Evolutionary conservation across 768 basidiomycete species (phyloP).

Genomic region (Lactarius vividus): DNA sequence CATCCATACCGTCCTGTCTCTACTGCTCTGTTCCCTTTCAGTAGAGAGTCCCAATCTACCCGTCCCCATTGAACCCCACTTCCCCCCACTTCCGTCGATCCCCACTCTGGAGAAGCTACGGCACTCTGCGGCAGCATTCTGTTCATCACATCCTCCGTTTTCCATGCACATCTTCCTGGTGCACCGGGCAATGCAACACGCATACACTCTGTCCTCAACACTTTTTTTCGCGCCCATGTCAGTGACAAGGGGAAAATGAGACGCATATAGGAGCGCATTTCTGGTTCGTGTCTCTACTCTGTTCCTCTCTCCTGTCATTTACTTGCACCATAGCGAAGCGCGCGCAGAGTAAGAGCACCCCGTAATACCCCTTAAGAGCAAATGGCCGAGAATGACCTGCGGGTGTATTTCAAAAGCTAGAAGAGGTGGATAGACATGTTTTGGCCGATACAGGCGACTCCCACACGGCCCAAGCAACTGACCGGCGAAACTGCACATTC

Average conservation of each 20-base stretch:
- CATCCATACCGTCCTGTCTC: slow-evolving; percentile 54
- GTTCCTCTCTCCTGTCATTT: not conserved
- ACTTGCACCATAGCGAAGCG: not conserved
- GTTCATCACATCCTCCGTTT: too few species aligned
- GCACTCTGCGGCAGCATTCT: too few species aligned
- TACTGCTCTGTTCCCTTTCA: slow-evolving; percentile 43
- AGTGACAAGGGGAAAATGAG: not conserved
- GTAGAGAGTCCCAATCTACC: too few species aligned
- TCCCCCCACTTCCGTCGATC: too few species aligned
- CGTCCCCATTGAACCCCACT: too few species aligned
- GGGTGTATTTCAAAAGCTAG: not conserved
- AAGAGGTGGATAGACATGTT: not conserved
- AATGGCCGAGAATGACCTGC: not conserved
- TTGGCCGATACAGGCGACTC: not conserved
- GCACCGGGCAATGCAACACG: not conserved
- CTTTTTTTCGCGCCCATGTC: not conserved
- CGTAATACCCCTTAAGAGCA: not conserved
- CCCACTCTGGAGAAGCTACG: too few species aligned
- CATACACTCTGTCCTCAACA: not conserved
- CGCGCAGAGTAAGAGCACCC: not conserved
- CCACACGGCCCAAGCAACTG: too few species aligned
- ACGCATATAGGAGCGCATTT: not conserved
- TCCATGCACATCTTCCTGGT: too few species aligned
- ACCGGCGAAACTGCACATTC: not conserved
- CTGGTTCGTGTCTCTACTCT: not conserved